These are phyloP conservation scores for Globisporangium okanoganense DNA, from an alignment of 352 stramenopile genomes.

Conservation along the genomic window DNA sequence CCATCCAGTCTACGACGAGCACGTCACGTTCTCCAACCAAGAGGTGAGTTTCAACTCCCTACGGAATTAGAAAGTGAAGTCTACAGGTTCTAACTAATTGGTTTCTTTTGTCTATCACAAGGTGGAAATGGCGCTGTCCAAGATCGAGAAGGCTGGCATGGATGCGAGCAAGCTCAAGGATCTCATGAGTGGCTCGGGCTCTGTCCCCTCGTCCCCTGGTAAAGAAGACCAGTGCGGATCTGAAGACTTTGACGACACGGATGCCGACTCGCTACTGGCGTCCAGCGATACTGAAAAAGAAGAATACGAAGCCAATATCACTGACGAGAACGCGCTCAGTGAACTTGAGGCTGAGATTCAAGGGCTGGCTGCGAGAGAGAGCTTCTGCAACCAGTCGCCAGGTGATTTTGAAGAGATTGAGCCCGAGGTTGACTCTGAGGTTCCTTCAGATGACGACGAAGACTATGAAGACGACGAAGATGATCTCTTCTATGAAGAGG, in stretches of 20 bases:
- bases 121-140: conserved; percentile 68
- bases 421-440: conserved; percentile 5
- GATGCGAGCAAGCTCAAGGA: conserved; percentile 43
- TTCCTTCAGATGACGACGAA: conserved; percentile 14
- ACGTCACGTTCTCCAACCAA: conserved; percentile 59
- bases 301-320: conserved; percentile 4
- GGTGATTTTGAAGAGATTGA: background rate
- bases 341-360: conserved; percentile 13
- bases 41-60: conserved; percentile 26
- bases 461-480: conserved; percentile 4
- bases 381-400: background rate
- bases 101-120: conserved; percentile 6
- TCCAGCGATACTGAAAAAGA: conserved; percentile 10
- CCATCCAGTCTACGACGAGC: conserved; percentile 36
- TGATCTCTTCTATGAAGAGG: conserved; percentile 14
- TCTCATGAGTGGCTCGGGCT: conserved; percentile 23
- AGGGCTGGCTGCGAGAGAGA: background rate
- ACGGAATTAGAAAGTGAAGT: background rate
- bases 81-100: background rate
- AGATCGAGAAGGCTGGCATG: conserved; percentile 56
- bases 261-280: conserved; percentile 5
- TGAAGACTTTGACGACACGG: conserved; percentile 5
- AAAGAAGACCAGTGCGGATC: conserved; percentile 2
- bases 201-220: background rate
- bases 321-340: conserved; percentile 9